Percentiles rank a stretch among this genome's conserved stretches.
Conservation (phyloP, 257 asterid species). For the Echites panduratus region DNA sequence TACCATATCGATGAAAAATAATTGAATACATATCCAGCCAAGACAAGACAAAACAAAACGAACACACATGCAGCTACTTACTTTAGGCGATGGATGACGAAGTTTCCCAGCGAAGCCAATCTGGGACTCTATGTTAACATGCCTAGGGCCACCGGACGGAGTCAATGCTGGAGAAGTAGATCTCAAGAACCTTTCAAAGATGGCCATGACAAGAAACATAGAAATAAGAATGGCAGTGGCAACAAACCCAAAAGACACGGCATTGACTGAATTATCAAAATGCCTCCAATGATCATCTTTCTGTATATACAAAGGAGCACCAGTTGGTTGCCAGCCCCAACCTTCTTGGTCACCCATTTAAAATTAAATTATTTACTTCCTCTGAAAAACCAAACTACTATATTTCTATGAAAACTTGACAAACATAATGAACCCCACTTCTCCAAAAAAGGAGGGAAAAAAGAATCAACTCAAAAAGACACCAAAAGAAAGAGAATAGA, state of each 20-base stretch:
- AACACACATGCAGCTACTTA: slow-evolving; percentile 28
- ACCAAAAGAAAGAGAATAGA: slow-evolving; percentile 5
- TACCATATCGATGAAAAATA: neutral
- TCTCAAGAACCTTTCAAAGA: slow-evolving; percentile 72
- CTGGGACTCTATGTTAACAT: slow-evolving; percentile 52
- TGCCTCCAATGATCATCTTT: slow-evolving; percentile 81
- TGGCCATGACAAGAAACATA: slow-evolving; percentile 92
- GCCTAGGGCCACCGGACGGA: slow-evolving; percentile 35
- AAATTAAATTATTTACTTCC: neutral
- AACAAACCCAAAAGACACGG: slow-evolving; percentile 88
- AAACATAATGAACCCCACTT: slow-evolving; percentile 1
- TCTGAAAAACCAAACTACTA: neutral
- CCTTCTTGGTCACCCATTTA: slow-evolving; percentile 64
- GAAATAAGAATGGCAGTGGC: slow-evolving; percentile 92
- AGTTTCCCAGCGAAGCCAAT: slow-evolving; percentile 43
- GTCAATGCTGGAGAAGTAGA: slow-evolving; percentile 43
- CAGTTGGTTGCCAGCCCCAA: slow-evolving; percentile 60
- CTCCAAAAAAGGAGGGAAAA: no score
- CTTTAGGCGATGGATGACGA: slow-evolving; percentile 59
- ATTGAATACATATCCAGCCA: no score
- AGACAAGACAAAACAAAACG: no score
- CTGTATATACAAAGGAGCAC: slow-evolving; percentile 50
- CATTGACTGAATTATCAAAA: slow-evolving; percentile 80
- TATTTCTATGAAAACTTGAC: neutral
- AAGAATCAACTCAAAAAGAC: no score